These are phyloP conservation scores for Canna indica DNA, from an alignment of 176 grass and related monocot genomes.

Conservation along the genomic window DNA sequence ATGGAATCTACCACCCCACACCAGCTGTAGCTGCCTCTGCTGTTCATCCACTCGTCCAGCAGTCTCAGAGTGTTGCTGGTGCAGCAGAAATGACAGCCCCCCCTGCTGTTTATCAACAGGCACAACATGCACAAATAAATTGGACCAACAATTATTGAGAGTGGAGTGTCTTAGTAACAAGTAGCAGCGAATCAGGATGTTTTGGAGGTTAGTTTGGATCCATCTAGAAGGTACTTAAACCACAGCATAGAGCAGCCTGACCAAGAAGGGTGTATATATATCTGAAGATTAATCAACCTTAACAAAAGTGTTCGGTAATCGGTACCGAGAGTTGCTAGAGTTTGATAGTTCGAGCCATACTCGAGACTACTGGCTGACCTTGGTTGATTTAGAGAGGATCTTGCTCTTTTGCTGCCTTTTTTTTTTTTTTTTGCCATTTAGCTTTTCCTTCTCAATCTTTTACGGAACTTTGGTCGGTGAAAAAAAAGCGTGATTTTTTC, in stretches of 20 bases:
- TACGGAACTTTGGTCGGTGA: background rate
- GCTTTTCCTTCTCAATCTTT: too few relatives aligned
- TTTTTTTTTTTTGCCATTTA: too few relatives aligned
- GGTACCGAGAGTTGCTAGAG: background rate
- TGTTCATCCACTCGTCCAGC: slow-evolving; percentile 22
- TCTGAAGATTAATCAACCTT: background rate
- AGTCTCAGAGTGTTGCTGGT: slow-evolving; percentile 27
- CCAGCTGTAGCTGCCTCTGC: slow-evolving; percentile 28
- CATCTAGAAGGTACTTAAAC: background rate
- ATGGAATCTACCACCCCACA: slow-evolving; percentile 63
- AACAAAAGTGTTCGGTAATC: background rate
- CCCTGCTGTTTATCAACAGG: slow-evolving; percentile 39
- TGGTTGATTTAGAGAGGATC: background rate
- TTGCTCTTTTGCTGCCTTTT: background rate
- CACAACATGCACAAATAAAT: slow-evolving; percentile 51
- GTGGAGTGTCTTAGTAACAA: background rate
- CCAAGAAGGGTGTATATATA: background rate
- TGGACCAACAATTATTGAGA: slow-evolving; percentile 64
- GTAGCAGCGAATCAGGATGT: background rate
- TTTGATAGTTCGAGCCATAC: background rate
- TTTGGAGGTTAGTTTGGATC: background rate
- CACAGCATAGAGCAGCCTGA: background rate
- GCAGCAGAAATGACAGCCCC: slow-evolving; percentile 47
- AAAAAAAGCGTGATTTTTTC: background rate
- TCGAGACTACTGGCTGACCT: background rate